Conservation (phyloP, 305 asterid genomes). For the Lippia alba region DNA sequence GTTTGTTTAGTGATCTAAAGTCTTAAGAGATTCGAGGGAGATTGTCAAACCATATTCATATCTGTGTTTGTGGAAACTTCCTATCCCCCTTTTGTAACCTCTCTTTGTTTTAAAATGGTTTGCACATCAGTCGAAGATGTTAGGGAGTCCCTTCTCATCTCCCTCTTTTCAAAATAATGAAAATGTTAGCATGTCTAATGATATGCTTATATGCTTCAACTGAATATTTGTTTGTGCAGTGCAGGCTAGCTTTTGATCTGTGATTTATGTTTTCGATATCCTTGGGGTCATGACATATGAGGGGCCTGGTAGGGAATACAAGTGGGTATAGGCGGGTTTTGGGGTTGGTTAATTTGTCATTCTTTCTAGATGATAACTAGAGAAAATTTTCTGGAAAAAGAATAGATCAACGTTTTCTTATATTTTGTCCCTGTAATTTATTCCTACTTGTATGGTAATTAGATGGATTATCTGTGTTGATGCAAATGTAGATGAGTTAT, state of each 20-base stretch:
- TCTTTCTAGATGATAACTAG: neutral
- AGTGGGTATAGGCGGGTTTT: neutral
- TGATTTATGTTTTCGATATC: neutral
- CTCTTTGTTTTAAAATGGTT: conserved; percentile 3
- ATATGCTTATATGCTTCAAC: conserved; percentile 1
- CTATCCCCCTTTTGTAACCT: neutral
- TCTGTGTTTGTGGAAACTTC: neutral
- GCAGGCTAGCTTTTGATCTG: neutral
- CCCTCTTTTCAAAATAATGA: neutral
- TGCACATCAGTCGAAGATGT: neutral
- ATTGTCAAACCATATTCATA: neutral
- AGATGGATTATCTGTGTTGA: conserved; percentile 7
- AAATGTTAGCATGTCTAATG: neutral
- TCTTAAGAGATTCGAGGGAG: neutral
- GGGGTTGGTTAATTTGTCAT: neutral
- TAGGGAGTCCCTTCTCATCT: too few species aligned
- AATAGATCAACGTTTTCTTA: neutral
- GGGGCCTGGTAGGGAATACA: neutral
- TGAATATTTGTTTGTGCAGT: neutral
- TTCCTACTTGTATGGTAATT: conserved; percentile 1
- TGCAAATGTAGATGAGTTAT: conserved; percentile 2
- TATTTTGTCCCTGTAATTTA: neutral
- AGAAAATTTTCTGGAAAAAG: neutral
- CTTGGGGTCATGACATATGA: neutral
- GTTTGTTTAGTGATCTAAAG: neutral